These are phyloP conservation scores for Nicotiana benthamiana DNA, from an alignment of 257 asterid species.

Conservation along the genomic window DNA sequence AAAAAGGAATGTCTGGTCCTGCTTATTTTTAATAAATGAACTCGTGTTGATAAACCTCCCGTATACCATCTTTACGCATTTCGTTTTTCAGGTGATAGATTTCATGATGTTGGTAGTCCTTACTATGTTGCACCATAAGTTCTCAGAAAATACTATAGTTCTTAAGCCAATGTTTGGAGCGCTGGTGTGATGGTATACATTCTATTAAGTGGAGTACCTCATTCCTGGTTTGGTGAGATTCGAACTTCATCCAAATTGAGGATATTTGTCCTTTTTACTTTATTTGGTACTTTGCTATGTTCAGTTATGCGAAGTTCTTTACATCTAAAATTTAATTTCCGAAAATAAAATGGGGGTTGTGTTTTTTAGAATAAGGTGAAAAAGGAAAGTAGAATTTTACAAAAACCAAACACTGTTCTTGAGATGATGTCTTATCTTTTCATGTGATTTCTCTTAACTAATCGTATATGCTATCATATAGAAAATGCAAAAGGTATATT, in stretches of 20 bases:
- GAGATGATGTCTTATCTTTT: not conserved
- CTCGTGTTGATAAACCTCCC: no score
- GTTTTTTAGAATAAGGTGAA: not conserved
- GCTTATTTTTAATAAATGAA: no score
- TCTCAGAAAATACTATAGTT: constrained; percentile 75
- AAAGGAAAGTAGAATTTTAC: not conserved
- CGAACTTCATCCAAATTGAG: no score
- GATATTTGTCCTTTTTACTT: no score
- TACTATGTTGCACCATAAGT: constrained; percentile 96
- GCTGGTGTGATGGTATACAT: constrained; percentile 96
- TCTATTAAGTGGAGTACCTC: constrained; percentile 93
- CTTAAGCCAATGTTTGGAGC: constrained; percentile 96
- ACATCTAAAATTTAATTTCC: no score
- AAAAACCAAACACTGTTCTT: not conserved
- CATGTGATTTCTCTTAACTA: not conserved
- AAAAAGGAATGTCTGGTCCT: no score
- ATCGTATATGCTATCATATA: constrained; percentile 11
- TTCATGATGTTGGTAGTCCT: constrained; percentile 88
- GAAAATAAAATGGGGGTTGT: not conserved
- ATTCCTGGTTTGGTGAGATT: constrained; percentile 89
- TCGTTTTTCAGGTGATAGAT: constrained; percentile 71
- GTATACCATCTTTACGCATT: no score
- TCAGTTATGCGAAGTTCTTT: not conserved
- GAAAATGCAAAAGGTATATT: constrained; percentile 87
- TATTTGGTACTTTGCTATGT: no score